Percentiles rank a stretch among this genome's conserved stretches.
These are phyloP conservation scores for Turnera subulata DNA, from an alignment of 345 rosid species.

Conservation along the genomic window DNA sequence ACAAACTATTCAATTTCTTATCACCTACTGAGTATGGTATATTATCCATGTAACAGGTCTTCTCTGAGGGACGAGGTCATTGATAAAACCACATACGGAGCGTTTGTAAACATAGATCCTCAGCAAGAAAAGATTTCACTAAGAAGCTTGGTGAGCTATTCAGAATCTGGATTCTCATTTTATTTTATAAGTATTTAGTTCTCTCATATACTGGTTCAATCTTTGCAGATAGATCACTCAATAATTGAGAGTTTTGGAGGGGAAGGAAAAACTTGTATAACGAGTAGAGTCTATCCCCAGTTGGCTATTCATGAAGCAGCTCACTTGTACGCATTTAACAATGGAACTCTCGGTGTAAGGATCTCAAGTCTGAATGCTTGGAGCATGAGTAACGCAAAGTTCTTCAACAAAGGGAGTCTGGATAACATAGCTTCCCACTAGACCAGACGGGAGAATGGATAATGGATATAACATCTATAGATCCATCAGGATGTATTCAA, in stretches of 20 bases:
- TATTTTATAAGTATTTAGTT: constrained; percentile 23
- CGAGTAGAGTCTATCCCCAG: constrained; percentile 31
- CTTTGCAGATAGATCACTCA: constrained; percentile 37
- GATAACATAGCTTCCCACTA: too few relatives aligned
- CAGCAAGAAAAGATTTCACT: constrained; percentile 34
- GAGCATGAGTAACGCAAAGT: constrained; percentile 53
- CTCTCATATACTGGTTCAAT: constrained; percentile 23
- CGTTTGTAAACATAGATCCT: constrained; percentile 47
- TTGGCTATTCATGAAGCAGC: constrained; percentile 17
- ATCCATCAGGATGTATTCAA: too few relatives aligned
- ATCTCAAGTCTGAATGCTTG: constrained; percentile 49
- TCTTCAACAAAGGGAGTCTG: background rate
- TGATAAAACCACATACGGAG: constrained; percentile 52
- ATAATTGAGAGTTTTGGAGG: constrained; percentile 35
- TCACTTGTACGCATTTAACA: constrained; percentile 23
- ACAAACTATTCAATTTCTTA: background rate
- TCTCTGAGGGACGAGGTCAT: constrained; percentile 31
- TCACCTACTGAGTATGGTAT: background rate
- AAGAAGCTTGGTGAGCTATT: constrained; percentile 27
- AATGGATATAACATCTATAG: too few relatives aligned
- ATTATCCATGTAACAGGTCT: constrained; percentile 33
- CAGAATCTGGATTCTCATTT: constrained; percentile 1
- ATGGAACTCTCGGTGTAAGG: constrained; percentile 36
- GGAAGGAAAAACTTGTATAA: constrained; percentile 33
- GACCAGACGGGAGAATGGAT: too few relatives aligned